These are phyloP conservation scores for Calonectria pteridis DNA, from an alignment of 2,329 filamentous ascomycete species.

Conservation along the genomic window DNA sequence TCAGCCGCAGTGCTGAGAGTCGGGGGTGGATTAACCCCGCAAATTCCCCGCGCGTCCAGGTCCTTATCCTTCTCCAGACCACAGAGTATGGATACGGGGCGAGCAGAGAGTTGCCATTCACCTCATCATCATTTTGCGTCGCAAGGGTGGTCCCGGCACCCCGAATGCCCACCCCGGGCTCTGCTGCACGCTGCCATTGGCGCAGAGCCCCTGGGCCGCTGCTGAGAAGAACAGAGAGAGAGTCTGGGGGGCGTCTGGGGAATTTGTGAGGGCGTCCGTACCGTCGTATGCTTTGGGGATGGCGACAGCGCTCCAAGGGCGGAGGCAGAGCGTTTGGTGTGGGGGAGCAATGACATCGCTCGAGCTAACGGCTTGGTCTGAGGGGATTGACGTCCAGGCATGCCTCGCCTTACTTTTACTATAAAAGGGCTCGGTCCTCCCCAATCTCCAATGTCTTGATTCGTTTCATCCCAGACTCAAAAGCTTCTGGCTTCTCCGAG, in stretches of 20 bases:
- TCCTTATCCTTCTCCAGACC: neutral
- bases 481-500: neutral
- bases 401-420: constrained; percentile 4
- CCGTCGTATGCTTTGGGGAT: constrained; percentile 14
- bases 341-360: constrained; percentile 25
- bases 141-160: neutral
- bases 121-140: constrained; percentile 6
- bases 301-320: neutral
- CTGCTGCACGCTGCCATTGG: neutral
- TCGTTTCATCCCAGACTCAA: constrained; percentile 9
- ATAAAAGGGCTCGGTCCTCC: constrained; percentile 21
- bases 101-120: neutral
- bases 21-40: constrained; percentile 14
- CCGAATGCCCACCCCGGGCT: neutral
- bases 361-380: neutral
- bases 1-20: neutral
- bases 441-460: neutral
- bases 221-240: neutral
- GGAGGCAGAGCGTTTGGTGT: neutral
- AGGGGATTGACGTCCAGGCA: neutral
- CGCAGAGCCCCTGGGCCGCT: neutral
- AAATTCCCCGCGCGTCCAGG: constrained; percentile 21
- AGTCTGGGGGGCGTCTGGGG: constrained; percentile 20
- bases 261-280: constrained; percentile 14
- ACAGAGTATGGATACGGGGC: neutral